Evolutionary conservation across 2,329 filamentous ascomycete species (phyloP).

Genomic region (Diplocarpon mali): DNA sequence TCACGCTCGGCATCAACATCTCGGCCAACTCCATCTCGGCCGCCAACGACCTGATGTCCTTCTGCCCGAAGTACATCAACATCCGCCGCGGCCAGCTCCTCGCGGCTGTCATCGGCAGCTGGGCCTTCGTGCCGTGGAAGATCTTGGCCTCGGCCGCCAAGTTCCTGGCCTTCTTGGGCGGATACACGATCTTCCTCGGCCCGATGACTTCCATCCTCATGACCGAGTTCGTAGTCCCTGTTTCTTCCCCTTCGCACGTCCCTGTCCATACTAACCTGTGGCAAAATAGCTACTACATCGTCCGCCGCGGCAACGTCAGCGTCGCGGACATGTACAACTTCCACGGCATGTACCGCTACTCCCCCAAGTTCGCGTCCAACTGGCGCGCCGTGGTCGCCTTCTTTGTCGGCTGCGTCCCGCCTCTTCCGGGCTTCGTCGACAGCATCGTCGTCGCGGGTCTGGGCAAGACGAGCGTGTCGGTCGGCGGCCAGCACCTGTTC

Average conservation of each 20-base stretch:
- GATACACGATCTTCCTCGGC: slow-evolving; percentile 50
- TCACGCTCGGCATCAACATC: slow-evolving; percentile 44
- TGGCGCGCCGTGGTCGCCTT: slow-evolving; percentile 13
- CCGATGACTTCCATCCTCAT: slow-evolving; percentile 49
- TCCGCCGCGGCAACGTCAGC: slow-evolving; percentile 28
- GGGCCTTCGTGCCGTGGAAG: slow-evolving; percentile 55
- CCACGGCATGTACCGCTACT: slow-evolving; percentile 13
- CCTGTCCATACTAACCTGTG: too few species aligned
- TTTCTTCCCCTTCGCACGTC: too few species aligned
- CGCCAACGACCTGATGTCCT: slow-evolving; percentile 45
- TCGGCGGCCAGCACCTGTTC: slow-evolving; percentile 14
- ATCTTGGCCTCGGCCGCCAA: slow-evolving; percentile 47
- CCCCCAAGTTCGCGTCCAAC: slow-evolving; percentile 9
- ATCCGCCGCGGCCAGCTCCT: slow-evolving; percentile 45
- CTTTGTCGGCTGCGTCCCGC: slow-evolving; percentile 23
- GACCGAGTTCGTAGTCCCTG: slow-evolving; percentile 29
- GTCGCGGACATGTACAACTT: slow-evolving; percentile 30
- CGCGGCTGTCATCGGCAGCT: slow-evolving; percentile 41
- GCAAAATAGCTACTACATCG: slow-evolving; percentile 28
- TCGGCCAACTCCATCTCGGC: slow-evolving; percentile 44
- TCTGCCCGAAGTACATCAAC: slow-evolving; percentile 43
- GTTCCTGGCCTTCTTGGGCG: slow-evolving; percentile 55
- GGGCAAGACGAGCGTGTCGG: slow-evolving; percentile 6
- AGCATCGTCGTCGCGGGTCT: slow-evolving; percentile 9
- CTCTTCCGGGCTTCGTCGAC: slow-evolving; percentile 18